Percentiles rank a stretch among this genome's conserved stretches.
Conservation (phyloP, 2,329 filamentous ascomycete species). For the Venturia nashicola region DNA sequence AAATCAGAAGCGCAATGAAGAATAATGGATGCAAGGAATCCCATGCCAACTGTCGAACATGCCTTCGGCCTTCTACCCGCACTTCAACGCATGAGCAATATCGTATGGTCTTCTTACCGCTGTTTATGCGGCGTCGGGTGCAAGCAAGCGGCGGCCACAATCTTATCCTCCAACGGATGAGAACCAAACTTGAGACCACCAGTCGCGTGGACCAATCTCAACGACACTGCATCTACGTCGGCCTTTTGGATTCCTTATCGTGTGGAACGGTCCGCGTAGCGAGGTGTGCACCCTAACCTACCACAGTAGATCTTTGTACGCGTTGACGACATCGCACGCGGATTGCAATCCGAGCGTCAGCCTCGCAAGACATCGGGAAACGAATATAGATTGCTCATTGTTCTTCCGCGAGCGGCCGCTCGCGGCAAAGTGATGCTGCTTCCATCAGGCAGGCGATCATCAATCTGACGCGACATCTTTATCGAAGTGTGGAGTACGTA, state of each 20-base stretch:
- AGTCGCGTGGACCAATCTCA: not conserved
- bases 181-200: not conserved
- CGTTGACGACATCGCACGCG: not conserved
- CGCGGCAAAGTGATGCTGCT: not conserved
- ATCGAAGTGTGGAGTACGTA: not conserved
- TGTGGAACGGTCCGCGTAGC: not conserved
- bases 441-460: not conserved
- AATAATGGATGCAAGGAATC: not conserved
- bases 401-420: not conserved
- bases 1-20: not conserved
- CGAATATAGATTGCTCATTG: not conserved
- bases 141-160: not conserved
- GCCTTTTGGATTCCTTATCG: not conserved
- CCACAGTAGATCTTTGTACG: too few species aligned
- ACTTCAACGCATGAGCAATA: not conserved
- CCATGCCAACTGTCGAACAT: not conserved
- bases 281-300: not conserved
- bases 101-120: not conserved
- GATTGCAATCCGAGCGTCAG: not conserved
- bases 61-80: not conserved
- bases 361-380: not conserved
- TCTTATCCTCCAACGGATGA: not conserved
- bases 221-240: not conserved
- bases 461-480: not conserved
- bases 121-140: not conserved